Percentiles rank a stretch among this genome's conserved stretches.
phyloP scores from a whole-genome alignment of 306 rosid genomes.

The Arachis hypogaea region DNA sequence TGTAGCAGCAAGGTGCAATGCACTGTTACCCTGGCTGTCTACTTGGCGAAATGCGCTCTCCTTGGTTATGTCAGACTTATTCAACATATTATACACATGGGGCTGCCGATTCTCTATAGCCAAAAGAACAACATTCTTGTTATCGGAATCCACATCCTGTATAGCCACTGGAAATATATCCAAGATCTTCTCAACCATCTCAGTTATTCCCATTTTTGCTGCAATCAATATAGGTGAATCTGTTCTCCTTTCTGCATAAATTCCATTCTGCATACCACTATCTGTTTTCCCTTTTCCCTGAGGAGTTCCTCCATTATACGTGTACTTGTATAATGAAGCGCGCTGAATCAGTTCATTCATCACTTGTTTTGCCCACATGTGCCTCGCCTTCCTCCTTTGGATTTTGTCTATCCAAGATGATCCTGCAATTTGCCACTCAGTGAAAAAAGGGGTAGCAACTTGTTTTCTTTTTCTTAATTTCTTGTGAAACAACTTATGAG shows the following conservation, averaged over 20 bases:
- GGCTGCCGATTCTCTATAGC: conserved; percentile 58
- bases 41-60: conserved; percentile 48
- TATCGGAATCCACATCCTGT: conserved; percentile 43
- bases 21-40: conserved; percentile 49
- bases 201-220: conserved; percentile 49
- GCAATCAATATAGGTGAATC: conserved; percentile 44
- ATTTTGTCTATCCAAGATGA: conserved; percentile 46
- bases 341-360: conserved; percentile 41
- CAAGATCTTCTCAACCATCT: conserved; percentile 48
- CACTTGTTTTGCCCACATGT: conserved; percentile 41
- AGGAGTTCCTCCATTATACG: conserved; percentile 4
- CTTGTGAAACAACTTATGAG: not conserved
- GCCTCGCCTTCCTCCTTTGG: conserved; percentile 49
- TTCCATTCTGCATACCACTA: not conserved
- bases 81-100: conserved; percentile 39
- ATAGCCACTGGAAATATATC: conserved; percentile 46
- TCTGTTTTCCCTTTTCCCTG: not conserved
- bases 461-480: no score
- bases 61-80: conserved; percentile 9
- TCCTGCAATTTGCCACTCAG: conserved; percentile 31
- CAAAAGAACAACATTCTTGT: conserved; percentile 53
- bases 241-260: not conserved
- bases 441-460: not conserved
- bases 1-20: conserved; percentile 51
- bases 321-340: conserved; percentile 34